Base-by-base conservation (phyloP, 177 flowering plant species). In the Vitis hybrid region DNA sequence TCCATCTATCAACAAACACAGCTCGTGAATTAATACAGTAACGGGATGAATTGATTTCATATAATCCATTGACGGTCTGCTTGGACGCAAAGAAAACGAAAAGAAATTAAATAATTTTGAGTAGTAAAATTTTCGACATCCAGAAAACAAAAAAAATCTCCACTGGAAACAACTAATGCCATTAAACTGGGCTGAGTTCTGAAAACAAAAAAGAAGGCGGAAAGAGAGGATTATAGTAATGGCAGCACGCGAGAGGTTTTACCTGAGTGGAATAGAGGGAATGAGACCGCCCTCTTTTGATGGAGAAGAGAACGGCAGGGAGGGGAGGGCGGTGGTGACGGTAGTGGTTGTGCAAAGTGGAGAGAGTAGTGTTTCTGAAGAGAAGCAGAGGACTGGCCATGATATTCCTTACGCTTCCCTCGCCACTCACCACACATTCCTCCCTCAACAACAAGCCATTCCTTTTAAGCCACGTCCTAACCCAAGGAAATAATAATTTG, bases 1-100 rank as follows among this genome's bases (percentile, higher is more conserved):
- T 76, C 89, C 97, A 90, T 91, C 97, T 93, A 67, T 75, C 55
- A 22, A 33, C 7, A 68, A 52, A 16, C 62, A 29, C 52, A 61
- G 7, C 22, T 14, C 4, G 11, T 4, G 10, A 67, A 22, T 16
- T 26, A n/a, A 55, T 15, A 31, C 62, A 31, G 64, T 3, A 16
- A 7, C 62, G 9, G 57, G 39, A 62, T 10, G 20, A 7, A 14
- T 6, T 45, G 53, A 10, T 11, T 9, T 0, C 66, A 48, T 63
- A 48, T 48, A 10, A 63, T 18, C 9, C 5, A 5, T 16, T 13
- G 20, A 2, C 50, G 19, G 19, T 49, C 45, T 33, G 45, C 45
- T 33, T 20, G 11, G 39, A 50, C 20, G 31, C 60, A 10, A 55
- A 62, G 49, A 61, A 33, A 1, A 67, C 20, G 29, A 18, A 52